Evolutionary conservation across 345 rosid genomes (phyloP), one percentile per base, ranked within the genome.

Genomic region (Populus davidiana): DNA sequence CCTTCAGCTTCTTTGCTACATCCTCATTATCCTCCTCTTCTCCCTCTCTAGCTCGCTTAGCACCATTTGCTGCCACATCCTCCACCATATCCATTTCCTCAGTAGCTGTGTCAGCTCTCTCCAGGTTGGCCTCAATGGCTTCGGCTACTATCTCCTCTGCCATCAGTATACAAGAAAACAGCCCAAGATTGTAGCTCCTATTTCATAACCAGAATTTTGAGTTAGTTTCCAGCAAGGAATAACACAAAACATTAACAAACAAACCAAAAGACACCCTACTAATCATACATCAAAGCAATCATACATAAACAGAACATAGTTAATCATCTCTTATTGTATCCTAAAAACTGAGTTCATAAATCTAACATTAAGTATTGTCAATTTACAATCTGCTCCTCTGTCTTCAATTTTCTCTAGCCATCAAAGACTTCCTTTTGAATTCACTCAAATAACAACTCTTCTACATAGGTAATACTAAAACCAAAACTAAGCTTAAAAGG

Each of bases 1-100:
- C 83, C 80, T 90, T 90, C 84, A 80, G 94, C 85, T 89, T 91
- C 88, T 90, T 90, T 6, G 83, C 62, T n/a, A 66, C 83, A 23
- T 81, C 88, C 54, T 64, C 88, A 61, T 75, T 76, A 47, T 50
- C 82, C 52, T 49, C 62, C 31, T 59, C 69, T 27, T 69, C 73
- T 5, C 35, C 64, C 43, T 56, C 78, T 21, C 81, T 68, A 23
- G 69, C 16, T 47, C 82, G 70, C 70, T 79, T 79, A 10, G 31
- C 63, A 8, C 44, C 78, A 49, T 74, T 74, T 4, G 16, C 44
- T 6, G 70, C 76, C 52, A 35, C 38, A 20, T 67, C 72, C 23
- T 36, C 75, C 13, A 36, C 66, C 33, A 74, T 39, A 74, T 79
- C 82, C 78, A 62, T 74, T 31, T 74, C 82, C 8, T 47, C 75